Evolutionary conservation across 129 eudicot species (phyloP), one percentile per base, ranked within the genome.

Genomic region (Lactuca saligna): DNA sequence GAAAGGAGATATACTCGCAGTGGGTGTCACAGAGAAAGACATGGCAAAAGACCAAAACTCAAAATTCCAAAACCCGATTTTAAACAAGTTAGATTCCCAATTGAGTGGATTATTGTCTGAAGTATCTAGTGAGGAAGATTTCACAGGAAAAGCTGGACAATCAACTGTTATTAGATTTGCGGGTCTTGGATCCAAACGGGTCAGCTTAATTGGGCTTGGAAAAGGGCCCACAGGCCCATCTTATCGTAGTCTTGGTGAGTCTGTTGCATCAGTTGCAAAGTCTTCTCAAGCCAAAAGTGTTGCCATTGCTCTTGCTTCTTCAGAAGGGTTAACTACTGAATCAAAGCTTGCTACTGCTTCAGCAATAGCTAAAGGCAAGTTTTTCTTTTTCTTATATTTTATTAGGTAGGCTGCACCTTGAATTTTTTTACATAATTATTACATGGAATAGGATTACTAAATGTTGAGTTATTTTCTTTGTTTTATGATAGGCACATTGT

Each of bases 1-100:
- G 99, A 94, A 89, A 80, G 99, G 97, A 53, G 99, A 89, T 72
- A 76, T 89, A 37, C 97, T 94, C n/a, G 99, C 97, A 3, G 88
- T 94, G 2, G 99, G 97, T 61, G 93, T 87, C 55, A 73, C 90
- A 16, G 97, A 94, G 74, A 87, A 87, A 76, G 97, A 94, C 82
- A 62, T 87, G 93, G 67, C 75, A 15, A 89, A 82, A 80, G 97
- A 94, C 54, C 88, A 78, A 29, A 80, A 84, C 74, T 78, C 82
- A 37, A 87, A 94, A 65, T 94, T 94, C 78, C 80, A 81, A 63
- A 94, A 94, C 76, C 58, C 79, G 15, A 71, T 94, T 34, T 66
- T 94, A 16, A 86, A 85, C 60, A 87, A 77, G 64, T 78, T 94
- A 32, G 97, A 94, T 78, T 70, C 88, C 12, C 74, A 94, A 51